Evolutionary conservation across 192 early-diverging fungal genomes (phyloP).

Genomic region (Chytriomyces confervae): DNA sequence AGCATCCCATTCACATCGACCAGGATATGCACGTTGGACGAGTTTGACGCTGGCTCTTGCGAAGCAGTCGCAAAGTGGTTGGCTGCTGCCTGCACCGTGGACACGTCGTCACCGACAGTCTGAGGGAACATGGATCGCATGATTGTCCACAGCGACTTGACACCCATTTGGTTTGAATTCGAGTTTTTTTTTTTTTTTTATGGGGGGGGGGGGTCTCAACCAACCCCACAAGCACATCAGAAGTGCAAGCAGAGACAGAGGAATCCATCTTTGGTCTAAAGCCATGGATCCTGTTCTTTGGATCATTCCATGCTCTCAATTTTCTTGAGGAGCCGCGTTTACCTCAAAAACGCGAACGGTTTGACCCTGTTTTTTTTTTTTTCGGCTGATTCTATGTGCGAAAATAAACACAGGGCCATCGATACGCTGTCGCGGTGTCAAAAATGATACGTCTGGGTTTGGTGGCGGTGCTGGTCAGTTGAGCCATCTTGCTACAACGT

Average conservation of each 20-base stretch:
- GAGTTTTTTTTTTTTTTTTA: no score
- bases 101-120: not conserved
- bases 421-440: slow-evolving; percentile 72
- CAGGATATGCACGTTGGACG: not conserved
- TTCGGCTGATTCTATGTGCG: not conserved
- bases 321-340: slow-evolving; percentile 69
- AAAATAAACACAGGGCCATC: slow-evolving; percentile 48
- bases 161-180: no score
- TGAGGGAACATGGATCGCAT: no score
- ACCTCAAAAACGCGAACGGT: slow-evolving; percentile 51
- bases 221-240: not conserved
- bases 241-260: slow-evolving; percentile 57
- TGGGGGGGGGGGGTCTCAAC: no score
- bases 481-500: slow-evolving; percentile 87
- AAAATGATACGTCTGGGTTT: slow-evolving; percentile 75
- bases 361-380: not conserved
- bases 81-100: no score
- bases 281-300: slow-evolving; percentile 94
- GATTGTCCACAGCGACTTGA: slow-evolving; percentile 11
- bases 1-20: not conserved
- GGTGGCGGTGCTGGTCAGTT: slow-evolving; percentile 86
- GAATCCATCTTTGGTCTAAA: slow-evolving; percentile 53
- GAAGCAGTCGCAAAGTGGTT: not conserved
- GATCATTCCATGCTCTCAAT: slow-evolving; percentile 83
- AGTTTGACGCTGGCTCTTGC: no score